phyloP scores from a whole-genome alignment of 2,329 filamentous ascomycete genomes.

The Ophiocordyceps unilateralis region DNA sequence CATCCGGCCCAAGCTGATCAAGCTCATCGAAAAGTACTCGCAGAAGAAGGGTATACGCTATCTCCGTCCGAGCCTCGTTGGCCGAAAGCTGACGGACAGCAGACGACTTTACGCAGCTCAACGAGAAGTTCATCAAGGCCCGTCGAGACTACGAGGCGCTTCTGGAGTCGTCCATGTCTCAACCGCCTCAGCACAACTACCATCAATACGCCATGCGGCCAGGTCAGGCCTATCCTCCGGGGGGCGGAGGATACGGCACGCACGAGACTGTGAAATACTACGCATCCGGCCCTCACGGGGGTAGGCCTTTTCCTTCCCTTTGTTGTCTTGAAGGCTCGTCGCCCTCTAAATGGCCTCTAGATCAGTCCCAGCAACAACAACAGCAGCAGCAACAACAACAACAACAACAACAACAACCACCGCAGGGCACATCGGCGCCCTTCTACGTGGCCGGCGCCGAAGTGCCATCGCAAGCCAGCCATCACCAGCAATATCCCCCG shows the following conservation, averaged over 20 bases:
- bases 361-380: constrained; percentile 16
- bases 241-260: constrained; percentile 21
- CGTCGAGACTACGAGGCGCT: constrained; percentile 89
- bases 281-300: constrained; percentile 33
- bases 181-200: constrained; percentile 67
- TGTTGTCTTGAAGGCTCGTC: too few species aligned
- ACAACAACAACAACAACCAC: constrained; percentile 23
- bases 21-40: constrained; percentile 96
- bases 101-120: constrained; percentile 97
- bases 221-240: constrained; percentile 25
- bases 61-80: neutral
- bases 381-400: constrained; percentile 24
- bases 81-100: neutral
- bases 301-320: constrained; percentile 2
- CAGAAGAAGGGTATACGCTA: constrained; percentile 72
- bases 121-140: constrained; percentile 99
- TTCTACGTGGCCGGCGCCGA: constrained; percentile 50
- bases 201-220: constrained; percentile 47
- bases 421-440: constrained; percentile 33
- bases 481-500: constrained; percentile 32
- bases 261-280: constrained; percentile 55
- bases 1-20: constrained; percentile 91
- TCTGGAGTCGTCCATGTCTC: constrained; percentile 92
- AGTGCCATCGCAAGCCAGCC: constrained; percentile 23
- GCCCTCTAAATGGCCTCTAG: constrained; percentile 2